A percentile compares a stretch with the other conserved stretches of the same genome.
phyloP scores from a whole-genome alignment of 768 basidiomycete genomes.

The Boletus pseudopeckii region DNA sequence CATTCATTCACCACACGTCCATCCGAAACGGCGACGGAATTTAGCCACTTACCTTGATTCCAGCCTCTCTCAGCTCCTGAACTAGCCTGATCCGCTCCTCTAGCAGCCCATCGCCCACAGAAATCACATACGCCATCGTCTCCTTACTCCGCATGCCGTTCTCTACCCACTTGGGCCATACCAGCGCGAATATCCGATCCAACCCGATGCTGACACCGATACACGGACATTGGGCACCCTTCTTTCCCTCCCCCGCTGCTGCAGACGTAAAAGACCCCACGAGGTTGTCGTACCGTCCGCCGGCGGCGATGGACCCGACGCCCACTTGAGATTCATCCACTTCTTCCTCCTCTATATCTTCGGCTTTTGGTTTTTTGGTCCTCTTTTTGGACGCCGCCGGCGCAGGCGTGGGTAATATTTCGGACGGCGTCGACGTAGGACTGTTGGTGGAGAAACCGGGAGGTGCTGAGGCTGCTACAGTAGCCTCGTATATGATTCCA shows the following conservation, averaged over 20 bases:
- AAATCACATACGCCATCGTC: constrained; percentile 92
- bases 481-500: constrained; percentile 96
- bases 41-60: constrained; percentile 64
- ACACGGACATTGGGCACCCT: constrained; percentile 70
- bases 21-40: constrained; percentile 1
- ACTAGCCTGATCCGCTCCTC: constrained; percentile 81
- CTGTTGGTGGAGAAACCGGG: constrained; percentile 67
- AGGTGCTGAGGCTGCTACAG: constrained; percentile 90
- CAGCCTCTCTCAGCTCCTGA: constrained; percentile 75
- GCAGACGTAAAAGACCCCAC: constrained; percentile 89
- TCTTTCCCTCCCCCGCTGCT: constrained; percentile 73
- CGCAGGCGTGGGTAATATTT: constrained; percentile 21
- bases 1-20: neutral
- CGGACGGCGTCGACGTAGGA: constrained; percentile 34
- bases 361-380: constrained; percentile 41
- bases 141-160: constrained; percentile 80
- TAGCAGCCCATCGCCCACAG: constrained; percentile 84
- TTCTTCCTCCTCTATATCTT: constrained; percentile 61
- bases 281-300: constrained; percentile 93
- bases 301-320: constrained; percentile 98
- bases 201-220: constrained; percentile 91
- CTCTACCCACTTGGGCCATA: constrained; percentile 85
- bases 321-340: constrained; percentile 91
- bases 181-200: constrained; percentile 87
- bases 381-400: constrained; percentile 34